Evolutionary conservation across 2,329 filamentous ascomycete genomes (phyloP), one percentile per base, ranked within the genome.

Genomic region (Geosmithia putterillii): DNA sequence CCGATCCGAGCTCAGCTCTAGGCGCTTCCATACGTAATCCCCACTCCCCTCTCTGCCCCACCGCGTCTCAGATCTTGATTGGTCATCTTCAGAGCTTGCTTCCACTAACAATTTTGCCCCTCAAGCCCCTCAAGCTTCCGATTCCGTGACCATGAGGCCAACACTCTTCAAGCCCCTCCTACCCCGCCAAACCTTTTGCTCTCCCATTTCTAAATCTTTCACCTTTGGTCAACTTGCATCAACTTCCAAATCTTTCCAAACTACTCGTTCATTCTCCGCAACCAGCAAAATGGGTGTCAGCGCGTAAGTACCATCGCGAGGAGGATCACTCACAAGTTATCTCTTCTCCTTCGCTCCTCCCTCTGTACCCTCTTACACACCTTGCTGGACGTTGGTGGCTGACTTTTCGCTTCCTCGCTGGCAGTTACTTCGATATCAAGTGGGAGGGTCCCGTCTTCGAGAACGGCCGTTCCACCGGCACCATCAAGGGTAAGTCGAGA

Each of bases 391-490:
- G 6, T 9, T 12, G 28, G 4, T 14, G 3, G 10, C 28, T 32
- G 28, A 32, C 10, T 12, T 32, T 32, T 14, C 28, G 37, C 37
- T 21, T 39, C 12, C 18, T 18, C 20, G 17, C 17, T 12, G 6
- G 46, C 48, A 79, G 74, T 58, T 86, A 69, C 71, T 88, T 90
- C 70, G 82, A 89, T 50, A 59, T 83, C 48, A 61, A 72, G 61
- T 86, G 82, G 83, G 71, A 79, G 60, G 85, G 83, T 51, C 83
- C 84, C 51, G 71, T 79, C 61, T 54, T 94, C 53, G 69, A 83
- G 60, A 68, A 72, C 62, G 68, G 65, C 61, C 61, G 62, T 47
- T 65, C 73, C 53, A 82, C 77, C 51, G 51, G 64, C 23, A 60
- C 64, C 42, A 63, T 79, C 50, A 68, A 78, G 67, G 59, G 83